Base-by-base conservation (phyloP, 139 green algal genomes). In the Eudorina sp. region DNA sequence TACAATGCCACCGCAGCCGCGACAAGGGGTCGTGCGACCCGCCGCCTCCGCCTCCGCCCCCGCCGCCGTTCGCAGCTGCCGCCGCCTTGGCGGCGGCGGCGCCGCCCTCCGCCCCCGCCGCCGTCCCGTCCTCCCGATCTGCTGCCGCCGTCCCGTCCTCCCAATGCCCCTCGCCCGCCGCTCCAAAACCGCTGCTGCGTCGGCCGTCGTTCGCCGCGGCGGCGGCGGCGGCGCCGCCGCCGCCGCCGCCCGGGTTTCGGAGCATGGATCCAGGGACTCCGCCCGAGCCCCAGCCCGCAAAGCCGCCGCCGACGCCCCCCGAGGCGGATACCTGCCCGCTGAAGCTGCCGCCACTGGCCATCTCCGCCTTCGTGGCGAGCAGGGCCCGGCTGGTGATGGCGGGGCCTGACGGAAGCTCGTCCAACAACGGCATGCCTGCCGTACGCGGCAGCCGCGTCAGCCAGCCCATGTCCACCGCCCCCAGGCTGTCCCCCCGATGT, bases 1-100 rank as follows among this genome's bases (percentile, higher is more conserved):
- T 87, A 51, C 81, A 78, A 6, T 45, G 18, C 81, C 81, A 87
- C 43, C 45, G 45, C 45, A 87, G 45, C 11, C 29, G 29, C 79
- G 6, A 8, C 58, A 76, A 43, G 5, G 40, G 5, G 40, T 41
- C 45, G 27, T n/a, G n/a, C 45, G 18, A 46, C 6, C n/a, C 38
- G 23, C 34, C 38, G 11, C 70, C 38, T 53, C 38, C 38, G 41
- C 43, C 70, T 58, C 70, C 31, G 9, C 31, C 36, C 11, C 36
- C 8, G 21, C 9, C 21, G 14, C 48, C 4, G 78, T 9, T 11
- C 11, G 19, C 38, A 19, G 38, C 38, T 53, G 2, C 34, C 70
- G 70, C 70, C 70, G 21, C 13, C 36, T 40, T 14, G 4, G 36
- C 2, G 13, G 21, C 70, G 11, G 7, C 40, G 34, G 18, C 40